Base-by-base conservation (phyloP, 1,284 basidiomycete species). In the Moesziomyces parantarcticus region DNA sequence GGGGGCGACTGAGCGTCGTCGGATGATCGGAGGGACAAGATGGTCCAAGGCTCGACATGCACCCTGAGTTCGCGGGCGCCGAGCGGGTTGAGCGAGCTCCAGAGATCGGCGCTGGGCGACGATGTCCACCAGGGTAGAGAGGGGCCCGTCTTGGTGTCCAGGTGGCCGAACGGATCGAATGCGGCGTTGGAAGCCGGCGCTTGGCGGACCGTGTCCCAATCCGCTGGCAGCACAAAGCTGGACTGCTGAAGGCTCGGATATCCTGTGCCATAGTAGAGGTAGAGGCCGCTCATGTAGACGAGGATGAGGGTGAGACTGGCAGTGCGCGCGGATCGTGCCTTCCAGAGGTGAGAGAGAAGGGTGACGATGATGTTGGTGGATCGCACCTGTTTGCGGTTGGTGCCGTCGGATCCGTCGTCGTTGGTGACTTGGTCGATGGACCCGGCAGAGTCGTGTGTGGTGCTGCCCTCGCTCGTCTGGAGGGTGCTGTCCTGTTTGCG, bases 51-150 rank as follows among this genome's bases (percentile, higher is more conserved):
- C 75, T 95, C 91, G 52, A 96, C 87, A 65, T 90, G 88, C 52
- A 98, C 83, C 78, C 93, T 91, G n/a, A 96, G 87, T 8, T 91
- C 86, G 1, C 88, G 83, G 54, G 89, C 88, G 55, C 90, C 89
- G 1, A 85, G 83, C 1, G 93, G 92, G 79, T 95, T 96, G 43
- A 97, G 85, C 1, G 89, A 86, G 54, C 89, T 89, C 94, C 94
- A 97, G 36, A 94, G 82, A 21, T 71, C 76, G 39, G 82, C 84
- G 14, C 81, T 82, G 14, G 74, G 77, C 16, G 79, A 80, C 18
- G 84, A 66, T 6, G 59, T 62, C 78, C 78, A 80, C 78, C 78
- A 80, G 4, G 78, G 76, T 43, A 62, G 34, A 1, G 52, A 43
- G 13, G 57, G 41, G n/a, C 47, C n/a, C 21, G 51, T 14, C n/a